A percentile compares a stretch with the other conserved stretches of the same genome.
Conservation (phyloP, 106 monocot species). For the Alisma plantagoaquatica region DNA sequence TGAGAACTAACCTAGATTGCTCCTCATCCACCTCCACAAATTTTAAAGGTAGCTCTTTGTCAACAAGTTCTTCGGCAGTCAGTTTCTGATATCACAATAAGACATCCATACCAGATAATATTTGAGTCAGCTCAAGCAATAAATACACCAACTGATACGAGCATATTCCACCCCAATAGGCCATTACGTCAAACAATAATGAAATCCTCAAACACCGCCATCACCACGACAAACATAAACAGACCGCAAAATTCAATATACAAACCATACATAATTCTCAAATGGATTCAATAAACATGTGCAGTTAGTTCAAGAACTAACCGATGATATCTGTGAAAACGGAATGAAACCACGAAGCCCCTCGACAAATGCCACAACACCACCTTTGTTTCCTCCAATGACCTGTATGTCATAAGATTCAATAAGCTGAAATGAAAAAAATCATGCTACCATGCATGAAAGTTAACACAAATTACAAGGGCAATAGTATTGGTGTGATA, state of each 20-base stretch:
- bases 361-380: constrained; percentile 80
- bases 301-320: too few relatives aligned
- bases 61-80: constrained; percentile 74
- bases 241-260: not conserved
- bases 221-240: not conserved
- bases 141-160: too few relatives aligned
- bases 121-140: too few relatives aligned
- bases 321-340: constrained; percentile 92
- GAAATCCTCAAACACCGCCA: not conserved
- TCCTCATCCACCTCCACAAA: constrained; percentile 91
- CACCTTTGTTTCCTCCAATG: constrained; percentile 86
- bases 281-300: too few relatives aligned
- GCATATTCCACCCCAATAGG: too few relatives aligned
- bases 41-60: constrained; percentile 75
- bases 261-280: not conserved
- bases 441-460: not conserved
- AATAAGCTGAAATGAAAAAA: not conserved
- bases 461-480: not conserved
- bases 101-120: too few relatives aligned
- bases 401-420: constrained; percentile 32
- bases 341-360: constrained; percentile 89
- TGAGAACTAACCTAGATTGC: constrained; percentile 84
- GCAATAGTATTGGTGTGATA: not conserved
- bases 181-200: constrained; percentile 1
- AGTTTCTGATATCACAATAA: constrained; percentile 73